These are phyloP conservation scores for Cutaneotrichosporon daszewskae DNA, from an alignment of 1,284 basidiomycete species.

Conservation along the genomic window DNA sequence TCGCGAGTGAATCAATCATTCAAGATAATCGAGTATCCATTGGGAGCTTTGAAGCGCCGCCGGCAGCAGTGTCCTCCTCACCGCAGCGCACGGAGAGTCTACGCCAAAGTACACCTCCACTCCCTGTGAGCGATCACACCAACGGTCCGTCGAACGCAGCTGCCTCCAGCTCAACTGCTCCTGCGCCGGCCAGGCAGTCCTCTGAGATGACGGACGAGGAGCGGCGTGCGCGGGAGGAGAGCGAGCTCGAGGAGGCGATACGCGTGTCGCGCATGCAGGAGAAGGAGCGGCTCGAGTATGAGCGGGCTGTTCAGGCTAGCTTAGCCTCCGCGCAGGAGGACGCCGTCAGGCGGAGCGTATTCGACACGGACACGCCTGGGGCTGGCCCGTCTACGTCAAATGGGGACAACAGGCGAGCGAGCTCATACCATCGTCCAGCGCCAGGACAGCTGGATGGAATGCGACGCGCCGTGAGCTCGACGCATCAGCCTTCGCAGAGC, in stretches of 20 bases:
- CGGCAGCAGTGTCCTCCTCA: not conserved
- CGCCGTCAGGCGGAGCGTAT: constrained; percentile 2
- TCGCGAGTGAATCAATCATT: constrained; percentile 20
- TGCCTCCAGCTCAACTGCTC: not conserved
- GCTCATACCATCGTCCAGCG: too few species aligned
- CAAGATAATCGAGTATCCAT: not conserved
- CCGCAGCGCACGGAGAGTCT: not conserved
- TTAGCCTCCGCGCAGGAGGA: constrained; percentile 30
- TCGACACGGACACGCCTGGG: not conserved
- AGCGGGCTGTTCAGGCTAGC: constrained; percentile 35
- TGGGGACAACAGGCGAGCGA: too few species aligned
- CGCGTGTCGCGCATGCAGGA: constrained; percentile 27
- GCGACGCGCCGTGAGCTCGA: too few species aligned
- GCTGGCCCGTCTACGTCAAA: constrained; percentile 1
- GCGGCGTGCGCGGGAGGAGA: constrained; percentile 34
- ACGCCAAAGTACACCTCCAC: not conserved
- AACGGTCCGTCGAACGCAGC: not conserved
- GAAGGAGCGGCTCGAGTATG: constrained; percentile 36
- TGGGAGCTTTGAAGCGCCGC: too few species aligned
- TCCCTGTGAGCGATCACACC: not conserved
- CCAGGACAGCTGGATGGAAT: too few species aligned
- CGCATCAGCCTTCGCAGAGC: too few species aligned
- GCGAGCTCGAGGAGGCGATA: constrained; percentile 40
- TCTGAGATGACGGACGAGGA: constrained; percentile 18
- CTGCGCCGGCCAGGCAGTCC: not conserved